Percentiles rank a stretch among this genome's conserved stretches.
These are phyloP conservation scores for Claviceps digitariae DNA, from an alignment of 2,329 filamentous ascomycete species.

Conservation along the genomic window DNA sequence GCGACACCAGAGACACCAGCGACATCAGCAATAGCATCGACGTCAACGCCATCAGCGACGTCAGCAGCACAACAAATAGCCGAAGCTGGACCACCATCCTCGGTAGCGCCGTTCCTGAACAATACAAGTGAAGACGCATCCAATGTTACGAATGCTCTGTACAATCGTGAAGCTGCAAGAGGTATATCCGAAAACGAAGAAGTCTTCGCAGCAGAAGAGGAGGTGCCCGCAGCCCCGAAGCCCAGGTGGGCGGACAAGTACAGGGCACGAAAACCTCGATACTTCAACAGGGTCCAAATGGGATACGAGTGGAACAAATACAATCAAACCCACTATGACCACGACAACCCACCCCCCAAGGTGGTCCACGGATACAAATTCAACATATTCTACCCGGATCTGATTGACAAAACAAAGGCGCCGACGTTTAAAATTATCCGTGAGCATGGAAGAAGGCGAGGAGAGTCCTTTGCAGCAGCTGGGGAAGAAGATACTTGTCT, in stretches of 20 bases:
- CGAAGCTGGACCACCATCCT: background rate
- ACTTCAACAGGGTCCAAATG: conserved; percentile 98
- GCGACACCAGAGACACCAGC: too few species aligned
- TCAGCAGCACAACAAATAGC: background rate
- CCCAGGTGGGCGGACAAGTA: conserved; percentile 77
- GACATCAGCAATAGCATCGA: too few species aligned
- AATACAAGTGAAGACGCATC: conserved; percentile 63
- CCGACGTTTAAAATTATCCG: conserved; percentile 94
- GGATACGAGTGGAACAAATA: conserved; percentile 99
- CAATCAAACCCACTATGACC: conserved; percentile 98
- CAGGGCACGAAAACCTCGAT: conserved; percentile 79
- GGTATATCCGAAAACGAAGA: conserved; percentile 91
- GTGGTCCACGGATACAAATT: conserved; percentile 99
- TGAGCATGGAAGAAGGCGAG: conserved; percentile 76
- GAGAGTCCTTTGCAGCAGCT: conserved; percentile 83
- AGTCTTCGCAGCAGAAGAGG: conserved; percentile 83
- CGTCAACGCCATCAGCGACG: too few species aligned
- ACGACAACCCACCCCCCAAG: conserved; percentile 94
- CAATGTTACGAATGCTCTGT: conserved; percentile 73
- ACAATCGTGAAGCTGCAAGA: conserved; percentile 83
- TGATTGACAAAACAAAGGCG: conserved; percentile 87
- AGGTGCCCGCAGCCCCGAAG: conserved; percentile 44
- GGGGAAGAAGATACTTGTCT: conserved; percentile 96
- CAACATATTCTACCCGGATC: conserved; percentile 97
- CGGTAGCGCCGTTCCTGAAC: background rate